These are phyloP conservation scores for Alternaria sp. DNA, from an alignment of 2,329 filamentous ascomycete species.

Conservation along the genomic window DNA sequence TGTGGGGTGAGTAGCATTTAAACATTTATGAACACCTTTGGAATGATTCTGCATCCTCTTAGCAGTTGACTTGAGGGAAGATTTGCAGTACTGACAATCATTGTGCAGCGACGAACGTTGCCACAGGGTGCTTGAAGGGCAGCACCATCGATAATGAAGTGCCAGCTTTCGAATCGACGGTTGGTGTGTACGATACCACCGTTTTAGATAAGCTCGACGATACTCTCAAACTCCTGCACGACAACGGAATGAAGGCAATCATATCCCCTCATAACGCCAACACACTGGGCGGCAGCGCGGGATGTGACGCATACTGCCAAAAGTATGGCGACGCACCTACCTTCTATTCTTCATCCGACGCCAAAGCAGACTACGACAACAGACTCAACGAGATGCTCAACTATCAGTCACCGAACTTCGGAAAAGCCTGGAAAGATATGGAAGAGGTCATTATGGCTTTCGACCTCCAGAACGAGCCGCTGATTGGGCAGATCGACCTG, in stretches of 20 bases:
- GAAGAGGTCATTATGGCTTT: not conserved
- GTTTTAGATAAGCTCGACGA: not conserved
- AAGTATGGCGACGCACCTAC: not conserved
- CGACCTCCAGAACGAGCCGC: not conserved
- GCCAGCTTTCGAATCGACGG: not conserved
- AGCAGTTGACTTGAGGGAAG: not conserved
- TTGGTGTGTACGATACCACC: not conserved
- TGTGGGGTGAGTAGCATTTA: not conserved
- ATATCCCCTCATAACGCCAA: not conserved
- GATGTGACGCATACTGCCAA: not conserved
- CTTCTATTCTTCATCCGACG: not conserved
- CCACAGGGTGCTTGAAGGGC: not conserved
- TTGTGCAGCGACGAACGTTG: not conserved
- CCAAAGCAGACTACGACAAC: slow-evolving; percentile 3
- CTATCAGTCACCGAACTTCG: not conserved
- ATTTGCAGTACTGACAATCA: not conserved
- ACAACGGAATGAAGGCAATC: not conserved
- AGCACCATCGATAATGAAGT: not conserved
- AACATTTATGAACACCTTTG: not conserved
- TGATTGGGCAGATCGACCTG: not conserved
- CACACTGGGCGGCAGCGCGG: not conserved
- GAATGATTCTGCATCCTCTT: not conserved
- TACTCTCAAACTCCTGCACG: not conserved
- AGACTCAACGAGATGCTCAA: not conserved
- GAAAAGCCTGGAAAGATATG: not conserved